Evolutionary conservation across 257 asterid species (phyloP).

Genomic region (Gentiana macrophylla): DNA sequence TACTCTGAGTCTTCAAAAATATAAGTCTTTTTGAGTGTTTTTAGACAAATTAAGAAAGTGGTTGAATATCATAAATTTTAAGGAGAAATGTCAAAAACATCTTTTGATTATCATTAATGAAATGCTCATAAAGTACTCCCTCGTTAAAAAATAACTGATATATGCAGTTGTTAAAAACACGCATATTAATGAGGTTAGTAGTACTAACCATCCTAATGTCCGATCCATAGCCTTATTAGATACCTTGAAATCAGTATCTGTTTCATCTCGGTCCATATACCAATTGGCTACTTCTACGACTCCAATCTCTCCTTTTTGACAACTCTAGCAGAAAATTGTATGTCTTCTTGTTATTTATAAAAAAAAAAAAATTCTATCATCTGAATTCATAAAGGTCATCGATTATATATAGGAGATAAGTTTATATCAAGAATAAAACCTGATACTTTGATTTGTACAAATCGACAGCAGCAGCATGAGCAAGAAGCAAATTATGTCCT

Average conservation of each 20-base stretch:
- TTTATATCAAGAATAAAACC: not conserved
- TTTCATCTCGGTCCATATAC: constrained; percentile 12
- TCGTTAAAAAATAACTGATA: no score
- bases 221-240: constrained; percentile 17
- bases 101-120: no score
- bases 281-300: constrained; percentile 10
- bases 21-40: no score
- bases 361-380: not conserved
- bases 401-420: no score
- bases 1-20: no score
- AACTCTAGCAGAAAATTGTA: constrained; percentile 4
- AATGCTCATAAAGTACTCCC: no score
- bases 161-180: no score
- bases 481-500: constrained; percentile 2
- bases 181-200: no score
- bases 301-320: constrained; percentile 19
- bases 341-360: fast-evolving
- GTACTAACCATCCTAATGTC: constrained; percentile 17
- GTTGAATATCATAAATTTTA: no score
- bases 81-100: no score
- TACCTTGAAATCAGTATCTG: constrained; percentile 13
- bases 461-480: constrained; percentile 4
- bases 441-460: constrained; percentile 4
- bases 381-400: constrained; percentile 3
- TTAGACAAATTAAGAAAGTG: no score